Evolutionary conservation across 345 rosid species (phyloP), one percentile per base, ranked within the genome.

Genomic region (Citrus maxima): DNA sequence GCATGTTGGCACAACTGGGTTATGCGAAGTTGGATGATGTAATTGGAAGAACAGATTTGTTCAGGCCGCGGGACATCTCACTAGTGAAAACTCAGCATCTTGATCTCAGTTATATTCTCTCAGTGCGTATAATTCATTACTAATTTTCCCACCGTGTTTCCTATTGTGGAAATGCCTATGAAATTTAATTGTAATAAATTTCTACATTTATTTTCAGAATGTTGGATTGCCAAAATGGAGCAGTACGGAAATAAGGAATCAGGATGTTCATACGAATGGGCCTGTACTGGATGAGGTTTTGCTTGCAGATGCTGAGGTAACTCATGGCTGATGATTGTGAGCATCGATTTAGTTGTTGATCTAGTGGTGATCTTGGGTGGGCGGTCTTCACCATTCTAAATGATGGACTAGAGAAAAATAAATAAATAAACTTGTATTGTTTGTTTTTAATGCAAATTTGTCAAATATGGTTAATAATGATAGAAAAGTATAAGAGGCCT

Each of bases 41-140:
- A 77, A 89, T 96, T 81, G 99, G 99, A 73, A 87, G 93, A 78
- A 88, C 95, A 32, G 95, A 93, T 74, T 83, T 96, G 77, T 85
- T 96, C 60, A 89, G 82, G 80, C 92, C 87, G 30, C 93, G 99
- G 60, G 99, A 94, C 84, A 90, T 96, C 82, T 96, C 98, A 22
- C 88, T 96, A 51, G 97, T 96, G 86, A 96, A 96, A 87, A 96
- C 99, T 56, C 98, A 94, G 92, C 99, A 94, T 84, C 94, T 94
- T 84, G 97, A 96, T 80, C 97, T 96, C 79, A 80, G 86, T 85
- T 96, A 90, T 81, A 81, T 96, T 74, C 83, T 91, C 80, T 87
- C 90, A 60, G 98, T 96, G 86, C 74, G 97, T 87, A 42, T 68
- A 38, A 75, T 76, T 71, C 30, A 27, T 59, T 22, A 70, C 35